Evolutionary conservation across 2,329 filamentous ascomycete genomes (phyloP), one percentile per base, ranked within the genome.

Genomic region (Pestalotiopsis sp.): DNA sequence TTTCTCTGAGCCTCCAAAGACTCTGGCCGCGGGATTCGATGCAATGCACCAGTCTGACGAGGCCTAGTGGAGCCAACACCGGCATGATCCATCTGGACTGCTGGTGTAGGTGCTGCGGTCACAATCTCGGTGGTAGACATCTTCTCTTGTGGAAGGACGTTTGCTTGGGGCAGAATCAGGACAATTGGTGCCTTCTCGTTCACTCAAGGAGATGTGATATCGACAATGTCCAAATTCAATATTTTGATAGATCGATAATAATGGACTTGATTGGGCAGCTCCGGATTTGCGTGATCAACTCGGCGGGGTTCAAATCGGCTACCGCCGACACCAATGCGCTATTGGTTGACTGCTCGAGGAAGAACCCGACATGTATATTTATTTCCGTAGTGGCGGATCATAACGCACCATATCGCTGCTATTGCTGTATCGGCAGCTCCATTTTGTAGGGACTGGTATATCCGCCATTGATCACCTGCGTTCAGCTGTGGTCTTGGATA

Each of bases 11-110:
- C 66, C 23, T 69, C 66, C 17, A 67, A 61, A 39, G 41, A 56
- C 13, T 57, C 52, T 13, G 68, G 66, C 9, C 57, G 60, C 9
- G 69, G 69, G 27, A 70, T 70, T 27, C 38, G 60, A 13, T 63
- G 60, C 38, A 63, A 23, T 63, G n/a, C 20, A 17, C 60, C 14
- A 3, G 60, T 63, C 38, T 27, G 60, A 12, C 60, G 6, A 17
- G 60, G 36, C 27, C 17, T 14, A 13, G 60, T 7, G n/a, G 60
- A 23, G 23, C n/a, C 5, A 9, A 36, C 31, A 17, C 31, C 5
- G 25, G 25, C 23, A 20, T 13, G 14, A 27, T 59, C 57, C 20
- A 36, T 23, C 12, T 59, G 11, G 23, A 23, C 23, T 23, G 25
- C 27, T 4, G 57, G 9, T 36, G 57, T 52, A 7, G 45, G 45